phyloP scores from a whole-genome alignment of 495 filamentous ascomycete genomes.

The Penicillium turbatum region DNA sequence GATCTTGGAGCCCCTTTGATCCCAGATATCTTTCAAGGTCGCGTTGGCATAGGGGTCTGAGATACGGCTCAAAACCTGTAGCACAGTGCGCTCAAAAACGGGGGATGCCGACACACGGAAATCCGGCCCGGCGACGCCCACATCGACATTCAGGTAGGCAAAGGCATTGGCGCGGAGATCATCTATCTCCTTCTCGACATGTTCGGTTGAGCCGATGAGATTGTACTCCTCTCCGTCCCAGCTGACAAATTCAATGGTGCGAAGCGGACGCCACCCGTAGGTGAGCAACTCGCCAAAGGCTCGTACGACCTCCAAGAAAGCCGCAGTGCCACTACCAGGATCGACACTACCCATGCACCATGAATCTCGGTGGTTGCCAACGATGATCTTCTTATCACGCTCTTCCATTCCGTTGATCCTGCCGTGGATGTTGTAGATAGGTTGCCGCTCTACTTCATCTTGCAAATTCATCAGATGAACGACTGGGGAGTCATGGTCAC shows the following conservation, averaged over 20 bases:
- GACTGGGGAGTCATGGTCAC: constrained; percentile 66
- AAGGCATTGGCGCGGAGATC: constrained; percentile 57
- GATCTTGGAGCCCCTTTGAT: constrained; percentile 52
- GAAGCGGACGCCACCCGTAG: constrained; percentile 83
- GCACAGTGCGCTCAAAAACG: constrained; percentile 65
- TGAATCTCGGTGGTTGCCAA: constrained; percentile 91
- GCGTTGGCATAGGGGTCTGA: constrained; percentile 67
- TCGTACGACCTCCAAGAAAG: constrained; percentile 81
- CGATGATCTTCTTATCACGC: constrained; percentile 76
- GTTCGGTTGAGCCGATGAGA: constrained; percentile 89
- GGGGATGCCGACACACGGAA: constrained; percentile 79
- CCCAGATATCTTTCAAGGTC: constrained; percentile 73
- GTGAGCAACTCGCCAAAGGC: constrained; percentile 71
- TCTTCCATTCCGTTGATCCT: constrained; percentile 78
- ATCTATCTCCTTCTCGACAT: constrained; percentile 68
- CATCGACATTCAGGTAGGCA: constrained; percentile 90
- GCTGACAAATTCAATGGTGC: constrained; percentile 89
- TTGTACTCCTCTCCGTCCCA: constrained; percentile 97
- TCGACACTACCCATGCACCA: constrained; percentile 87
- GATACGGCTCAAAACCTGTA: constrained; percentile 67
- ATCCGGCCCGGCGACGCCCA: constrained; percentile 67
- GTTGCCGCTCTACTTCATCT: constrained; percentile 74
- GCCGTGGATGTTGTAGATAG: constrained; percentile 88
- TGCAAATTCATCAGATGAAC: constrained; percentile 86
- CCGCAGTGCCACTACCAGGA: constrained; percentile 83